Conservation (phyloP, 257 asterid genomes). For the Solanum piurae region DNA sequence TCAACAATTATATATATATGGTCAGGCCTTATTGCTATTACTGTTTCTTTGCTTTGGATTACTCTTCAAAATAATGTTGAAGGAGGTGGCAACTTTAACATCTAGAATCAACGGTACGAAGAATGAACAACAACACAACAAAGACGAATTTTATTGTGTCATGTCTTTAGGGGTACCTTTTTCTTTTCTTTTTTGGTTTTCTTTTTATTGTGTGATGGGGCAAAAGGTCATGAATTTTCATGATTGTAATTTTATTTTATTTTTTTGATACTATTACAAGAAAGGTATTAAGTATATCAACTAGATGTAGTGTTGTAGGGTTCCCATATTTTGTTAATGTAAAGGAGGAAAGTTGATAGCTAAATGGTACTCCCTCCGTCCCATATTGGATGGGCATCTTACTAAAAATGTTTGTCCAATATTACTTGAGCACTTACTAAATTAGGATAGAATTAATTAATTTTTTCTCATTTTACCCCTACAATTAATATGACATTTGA, state of each 20-base stretch:
- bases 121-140: neutral
- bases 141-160: neutral
- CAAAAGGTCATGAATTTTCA: neutral
- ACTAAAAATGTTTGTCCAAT: too few species aligned
- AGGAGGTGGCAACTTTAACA: neutral
- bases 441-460: too few species aligned
- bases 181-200: neutral
- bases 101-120: neutral
- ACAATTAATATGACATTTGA: too few species aligned
- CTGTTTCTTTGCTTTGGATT: constrained; percentile 72
- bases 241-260: neutral
- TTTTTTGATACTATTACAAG: neutral
- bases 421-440: too few species aligned
- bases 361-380: neutral
- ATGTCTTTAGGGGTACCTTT: neutral
- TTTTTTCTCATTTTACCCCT: too few species aligned
- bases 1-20: constrained; percentile 84
- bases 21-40: constrained; percentile 73
- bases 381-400: too few species aligned
- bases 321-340: neutral
- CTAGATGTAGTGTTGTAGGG: neutral
- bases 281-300: neutral
- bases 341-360: neutral
- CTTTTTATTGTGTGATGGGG: neutral
- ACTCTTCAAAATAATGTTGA: constrained; percentile 17